Base-by-base conservation (phyloP, 345 rosid species). In the Viola odorata region DNA sequence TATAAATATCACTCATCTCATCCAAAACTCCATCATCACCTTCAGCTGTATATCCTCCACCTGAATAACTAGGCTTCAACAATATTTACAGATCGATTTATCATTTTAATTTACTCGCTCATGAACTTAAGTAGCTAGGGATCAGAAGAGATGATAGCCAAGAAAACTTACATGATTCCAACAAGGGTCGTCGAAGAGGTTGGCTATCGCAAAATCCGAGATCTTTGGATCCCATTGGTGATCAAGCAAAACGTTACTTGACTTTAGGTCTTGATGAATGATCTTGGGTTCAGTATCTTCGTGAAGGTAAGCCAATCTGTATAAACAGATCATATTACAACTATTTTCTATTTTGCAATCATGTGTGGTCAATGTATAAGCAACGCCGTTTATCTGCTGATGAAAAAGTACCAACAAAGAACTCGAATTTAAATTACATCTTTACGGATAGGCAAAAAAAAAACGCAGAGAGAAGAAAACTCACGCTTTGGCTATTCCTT, bases 401-500 rank as follows among this genome's bases (percentile, higher is more conserved):
- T n/a, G n/a, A n/a, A n/a, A n/a, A n/a, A n/a, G n/a, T n/a, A n/a
- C n/a, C n/a, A n/a, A n/a, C n/a, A n/a, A n/a, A n/a, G n/a, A n/a
- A n/a, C n/a, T n/a, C n/a, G n/a, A n/a, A n/a, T n/a, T n/a, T n/a
- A n/a, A n/a, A n/a, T n/a, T n/a, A n/a, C n/a, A n/a, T n/a, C n/a
- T n/a, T n/a, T n/a, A n/a, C n/a, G n/a, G n/a, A n/a, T n/a, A n/a
- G n/a, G n/a, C n/a, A n/a, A n/a, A n/a, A n/a, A n/a, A n/a, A n/a
- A n/a, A n/a, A n/a, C n/a, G n/a, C n/a, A n/a, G n/a, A 39, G 47
- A 57, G 36, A 45, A 37, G 57, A 4, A 38, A 55, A 41, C 62
- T 17, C 50, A 81, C 96, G 91, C 96, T 80, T 84, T 87, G n/a
- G 85, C 95, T 39, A 77, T 75, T 80, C 95, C 95, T 60, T 65